phyloP scores from a whole-genome alignment of 176 grass and related monocot species.

The Hordeum marinum region DNA sequence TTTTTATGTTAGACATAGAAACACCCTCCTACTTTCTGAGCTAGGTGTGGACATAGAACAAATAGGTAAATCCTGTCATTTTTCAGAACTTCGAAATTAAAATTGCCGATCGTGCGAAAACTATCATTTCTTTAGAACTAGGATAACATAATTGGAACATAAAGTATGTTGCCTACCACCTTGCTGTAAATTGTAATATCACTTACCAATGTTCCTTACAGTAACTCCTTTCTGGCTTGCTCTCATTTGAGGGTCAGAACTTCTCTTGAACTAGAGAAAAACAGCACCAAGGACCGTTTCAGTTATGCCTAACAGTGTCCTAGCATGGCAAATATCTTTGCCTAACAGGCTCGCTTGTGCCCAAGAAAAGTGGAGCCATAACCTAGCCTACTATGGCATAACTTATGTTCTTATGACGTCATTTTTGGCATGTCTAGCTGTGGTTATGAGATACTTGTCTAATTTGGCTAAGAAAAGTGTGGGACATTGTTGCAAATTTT shows the following conservation, averaged over 20 bases:
- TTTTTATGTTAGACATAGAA: too few relatives aligned
- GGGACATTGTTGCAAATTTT: not conserved
- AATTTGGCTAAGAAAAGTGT: not conserved
- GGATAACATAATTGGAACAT: not conserved
- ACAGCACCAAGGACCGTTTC: not conserved
- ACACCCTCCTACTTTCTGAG: not conserved
- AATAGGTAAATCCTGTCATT: not conserved
- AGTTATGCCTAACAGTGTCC: not conserved
- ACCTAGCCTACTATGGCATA: not conserved
- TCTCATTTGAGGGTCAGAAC: not conserved
- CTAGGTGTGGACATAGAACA: not conserved
- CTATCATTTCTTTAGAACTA: not conserved
- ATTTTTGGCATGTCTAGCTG: not conserved
- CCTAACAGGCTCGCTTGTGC: not conserved
- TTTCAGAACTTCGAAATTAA: not conserved
- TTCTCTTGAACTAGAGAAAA: not conserved
- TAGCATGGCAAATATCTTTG: not conserved
- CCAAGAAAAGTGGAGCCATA: not conserved
- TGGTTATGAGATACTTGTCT: not conserved
- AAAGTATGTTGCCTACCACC: not conserved
- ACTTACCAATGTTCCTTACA: not conserved
- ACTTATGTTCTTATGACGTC: not conserved
- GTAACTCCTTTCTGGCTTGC: not conserved
- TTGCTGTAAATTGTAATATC: not conserved
- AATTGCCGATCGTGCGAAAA: not conserved